Conservation (phyloP, 345 rosid genomes). For the Physaria fendleri region DNA sequence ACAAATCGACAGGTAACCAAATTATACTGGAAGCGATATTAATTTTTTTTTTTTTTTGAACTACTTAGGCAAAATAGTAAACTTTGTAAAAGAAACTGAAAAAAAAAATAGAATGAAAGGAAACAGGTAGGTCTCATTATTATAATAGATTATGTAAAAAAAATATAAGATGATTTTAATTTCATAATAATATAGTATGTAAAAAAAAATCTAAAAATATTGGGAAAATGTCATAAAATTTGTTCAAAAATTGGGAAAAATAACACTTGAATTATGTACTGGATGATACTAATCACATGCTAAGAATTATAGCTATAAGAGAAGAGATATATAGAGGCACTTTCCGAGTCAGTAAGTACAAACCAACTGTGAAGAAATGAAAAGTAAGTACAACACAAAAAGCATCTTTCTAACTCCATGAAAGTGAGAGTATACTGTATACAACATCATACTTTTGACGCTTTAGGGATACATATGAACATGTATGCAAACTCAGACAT, state of each 20-base stretch:
- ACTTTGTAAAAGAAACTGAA: background rate
- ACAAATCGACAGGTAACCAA: background rate
- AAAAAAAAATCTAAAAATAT: too few species aligned
- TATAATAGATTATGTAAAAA: too few species aligned
- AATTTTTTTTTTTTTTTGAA: too few species aligned
- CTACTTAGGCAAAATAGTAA: background rate
- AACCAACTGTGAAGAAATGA: background rate
- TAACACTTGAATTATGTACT: too few species aligned
- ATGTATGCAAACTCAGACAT: background rate
- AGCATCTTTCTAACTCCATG: background rate
- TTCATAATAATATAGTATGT: too few species aligned
- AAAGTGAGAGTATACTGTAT: background rate
- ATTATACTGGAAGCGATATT: background rate
- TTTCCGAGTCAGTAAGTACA: conserved; percentile 14
- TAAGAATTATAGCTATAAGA: too few species aligned
- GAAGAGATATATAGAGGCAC: conserved; percentile 6
- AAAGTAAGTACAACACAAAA: background rate
- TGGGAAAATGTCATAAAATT: too few species aligned
- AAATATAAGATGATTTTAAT: too few species aligned
- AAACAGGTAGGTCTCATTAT: too few species aligned
- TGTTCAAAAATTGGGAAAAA: too few species aligned
- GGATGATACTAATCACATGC: too few species aligned
- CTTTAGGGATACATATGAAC: background rate
- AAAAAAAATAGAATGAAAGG: background rate
- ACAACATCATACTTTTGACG: conserved; percentile 1